phyloP scores from a whole-genome alignment of 352 stramenopile species.

The Phytophthora sojae region DNA sequence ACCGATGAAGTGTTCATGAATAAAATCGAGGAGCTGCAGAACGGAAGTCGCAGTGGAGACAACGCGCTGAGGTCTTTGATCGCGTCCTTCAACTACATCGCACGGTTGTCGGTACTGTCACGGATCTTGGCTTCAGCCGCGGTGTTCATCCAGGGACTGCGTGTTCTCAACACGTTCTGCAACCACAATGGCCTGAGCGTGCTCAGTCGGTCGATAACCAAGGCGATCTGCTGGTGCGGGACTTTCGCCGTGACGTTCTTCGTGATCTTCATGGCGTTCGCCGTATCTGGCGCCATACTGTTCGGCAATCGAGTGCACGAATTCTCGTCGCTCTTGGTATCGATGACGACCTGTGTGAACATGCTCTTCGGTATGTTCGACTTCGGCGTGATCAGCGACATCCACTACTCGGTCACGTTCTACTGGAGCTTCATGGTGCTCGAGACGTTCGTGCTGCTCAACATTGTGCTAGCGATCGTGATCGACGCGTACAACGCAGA shows the following conservation, averaged over 20 bases:
- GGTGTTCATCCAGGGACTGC: slow-evolving; percentile 44
- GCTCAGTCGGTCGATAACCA: not conserved
- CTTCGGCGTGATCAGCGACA: slow-evolving; percentile 32
- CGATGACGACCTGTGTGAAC: slow-evolving; percentile 19
- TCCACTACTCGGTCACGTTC: slow-evolving; percentile 56
- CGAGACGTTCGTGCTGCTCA: slow-evolving; percentile 65
- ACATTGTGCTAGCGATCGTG: slow-evolving; percentile 76
- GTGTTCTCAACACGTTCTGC: slow-evolving; percentile 54
- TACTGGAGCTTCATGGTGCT: slow-evolving; percentile 73
- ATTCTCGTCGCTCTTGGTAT: not conserved
- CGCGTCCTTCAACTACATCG: slow-evolving; percentile 34
- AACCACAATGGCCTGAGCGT: slow-evolving; percentile 54
- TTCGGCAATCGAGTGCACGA: slow-evolving; percentile 6
- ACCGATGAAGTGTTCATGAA: slow-evolving; percentile 37
- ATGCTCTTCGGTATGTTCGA: slow-evolving; percentile 72
- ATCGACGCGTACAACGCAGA: slow-evolving; percentile 58
- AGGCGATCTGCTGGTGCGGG: not conserved
- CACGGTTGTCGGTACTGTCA: slow-evolving; percentile 31
- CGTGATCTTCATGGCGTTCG: slow-evolving; percentile 4
- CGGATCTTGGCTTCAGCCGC: slow-evolving; percentile 38
- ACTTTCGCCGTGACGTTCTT: not conserved
- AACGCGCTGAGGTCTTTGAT: slow-evolving; percentile 14
- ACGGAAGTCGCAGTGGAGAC: slow-evolving; percentile 11
- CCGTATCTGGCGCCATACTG: not conserved
- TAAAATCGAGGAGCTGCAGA: slow-evolving; percentile 40